phyloP scores from a whole-genome alignment of 2,329 filamentous ascomycete genomes.

The Sporothrix schenckii region DNA sequence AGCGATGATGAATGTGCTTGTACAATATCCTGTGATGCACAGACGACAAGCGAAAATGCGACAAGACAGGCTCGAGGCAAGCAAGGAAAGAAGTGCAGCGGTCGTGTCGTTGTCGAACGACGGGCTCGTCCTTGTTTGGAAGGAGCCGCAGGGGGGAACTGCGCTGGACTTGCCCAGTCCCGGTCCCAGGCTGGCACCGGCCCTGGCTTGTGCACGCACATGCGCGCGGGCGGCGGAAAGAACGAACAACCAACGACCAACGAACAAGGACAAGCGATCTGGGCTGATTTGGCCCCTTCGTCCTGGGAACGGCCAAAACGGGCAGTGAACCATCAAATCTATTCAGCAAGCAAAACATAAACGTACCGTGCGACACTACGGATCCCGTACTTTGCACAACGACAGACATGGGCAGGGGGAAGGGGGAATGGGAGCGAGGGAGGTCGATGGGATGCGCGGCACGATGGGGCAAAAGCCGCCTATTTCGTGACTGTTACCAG shows the following conservation, averaged over 20 bases:
- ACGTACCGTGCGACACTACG: background rate
- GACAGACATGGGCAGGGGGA: background rate
- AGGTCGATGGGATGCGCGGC: constrained; percentile 12
- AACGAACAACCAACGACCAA: background rate
- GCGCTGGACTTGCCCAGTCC: background rate
- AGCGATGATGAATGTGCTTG: background rate
- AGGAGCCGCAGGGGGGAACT: background rate
- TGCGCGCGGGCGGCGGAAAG: constrained; percentile 24
- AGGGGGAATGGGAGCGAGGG: background rate
- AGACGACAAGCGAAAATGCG: background rate
- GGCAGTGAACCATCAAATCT: background rate
- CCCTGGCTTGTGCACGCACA: constrained; percentile 16
- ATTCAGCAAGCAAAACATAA: background rate
- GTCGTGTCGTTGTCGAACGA: constrained; percentile 11
- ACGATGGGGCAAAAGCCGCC: constrained; percentile 13
- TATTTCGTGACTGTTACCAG: constrained; percentile 6
- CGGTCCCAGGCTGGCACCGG: background rate
- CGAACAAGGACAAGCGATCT: background rate
- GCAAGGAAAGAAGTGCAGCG: background rate
- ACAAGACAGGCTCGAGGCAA: background rate
- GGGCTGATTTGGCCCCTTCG: background rate
- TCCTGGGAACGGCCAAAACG: background rate
- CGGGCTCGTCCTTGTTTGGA: constrained; percentile 27
- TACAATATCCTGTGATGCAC: background rate
- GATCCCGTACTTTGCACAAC: background rate